Conservation (phyloP, 2,329 filamentous ascomycete genomes). For the Aspergillus tanneri region DNA sequence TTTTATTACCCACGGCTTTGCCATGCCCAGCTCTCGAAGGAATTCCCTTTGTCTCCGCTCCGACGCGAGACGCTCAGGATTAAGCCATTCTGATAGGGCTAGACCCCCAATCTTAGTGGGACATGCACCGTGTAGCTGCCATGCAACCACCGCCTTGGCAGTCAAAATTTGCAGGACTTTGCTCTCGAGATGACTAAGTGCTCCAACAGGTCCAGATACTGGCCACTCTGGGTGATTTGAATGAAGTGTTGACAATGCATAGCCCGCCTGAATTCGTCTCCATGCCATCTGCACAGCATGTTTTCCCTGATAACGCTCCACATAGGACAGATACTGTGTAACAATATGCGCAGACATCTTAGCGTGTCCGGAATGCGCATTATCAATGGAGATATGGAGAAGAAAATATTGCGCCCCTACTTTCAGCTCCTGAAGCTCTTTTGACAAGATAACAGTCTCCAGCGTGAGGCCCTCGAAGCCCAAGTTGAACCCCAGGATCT, state of each 20-base stretch:
- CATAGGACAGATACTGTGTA: constrained; percentile 38
- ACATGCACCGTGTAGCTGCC: constrained; percentile 44
- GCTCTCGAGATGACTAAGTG: constrained; percentile 15
- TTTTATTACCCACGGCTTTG: constrained; percentile 44
- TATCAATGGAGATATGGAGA: constrained; percentile 55
- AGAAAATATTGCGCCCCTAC: constrained; percentile 51
- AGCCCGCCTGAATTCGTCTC: constrained; percentile 47
- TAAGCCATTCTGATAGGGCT: constrained; percentile 45
- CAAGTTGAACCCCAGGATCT: constrained; percentile 54
- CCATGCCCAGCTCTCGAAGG: constrained; percentile 35
- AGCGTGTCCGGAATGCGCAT: constrained; percentile 50
- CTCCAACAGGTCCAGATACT: neutral
- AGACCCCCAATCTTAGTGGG: constrained; percentile 40
- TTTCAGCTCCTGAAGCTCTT: constrained; percentile 47
- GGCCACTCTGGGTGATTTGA: too few relatives aligned
- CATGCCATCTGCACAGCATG: constrained; percentile 36
- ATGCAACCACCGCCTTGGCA: constrained; percentile 40
- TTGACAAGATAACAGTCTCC: constrained; percentile 41
- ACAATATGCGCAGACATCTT: constrained; percentile 48
- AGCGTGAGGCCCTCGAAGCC: constrained; percentile 48
- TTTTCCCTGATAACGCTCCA: constrained; percentile 27
- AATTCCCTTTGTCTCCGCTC: constrained; percentile 36
- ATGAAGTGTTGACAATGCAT: constrained; percentile 38
- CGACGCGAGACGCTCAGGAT: constrained; percentile 32
- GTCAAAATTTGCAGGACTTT: constrained; percentile 37